Conservation (phyloP, 768 basidiomycete genomes). For the Suillus tomentosus region DNA sequence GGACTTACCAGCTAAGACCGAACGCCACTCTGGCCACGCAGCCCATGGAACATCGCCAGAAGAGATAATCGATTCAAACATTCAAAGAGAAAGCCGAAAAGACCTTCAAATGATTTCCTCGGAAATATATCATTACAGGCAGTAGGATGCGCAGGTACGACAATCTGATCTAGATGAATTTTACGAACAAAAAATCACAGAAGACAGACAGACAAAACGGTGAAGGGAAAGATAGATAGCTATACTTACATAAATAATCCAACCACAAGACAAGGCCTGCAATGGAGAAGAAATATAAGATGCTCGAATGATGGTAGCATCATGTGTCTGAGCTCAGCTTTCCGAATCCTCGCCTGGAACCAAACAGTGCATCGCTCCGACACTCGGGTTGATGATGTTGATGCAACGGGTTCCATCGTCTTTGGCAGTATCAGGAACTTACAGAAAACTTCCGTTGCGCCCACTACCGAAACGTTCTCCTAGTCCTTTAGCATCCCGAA, state of each 20-base stretch:
- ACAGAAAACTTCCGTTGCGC: conserved; percentile 66
- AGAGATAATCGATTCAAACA: not conserved
- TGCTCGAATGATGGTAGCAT: not conserved
- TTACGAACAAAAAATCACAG: not conserved
- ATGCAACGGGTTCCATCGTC: not conserved
- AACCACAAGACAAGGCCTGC: not conserved
- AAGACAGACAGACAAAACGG: not conserved
- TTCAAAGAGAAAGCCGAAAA: not conserved
- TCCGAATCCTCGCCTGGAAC: conserved; percentile 42
- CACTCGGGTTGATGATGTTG: not conserved
- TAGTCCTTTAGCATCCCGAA: conserved; percentile 80
- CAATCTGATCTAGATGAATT: not conserved
- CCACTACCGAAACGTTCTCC: conserved; percentile 83
- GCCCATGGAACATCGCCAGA: not conserved
- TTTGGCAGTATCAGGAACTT: conserved; percentile 11
- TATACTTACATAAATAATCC: not conserved
- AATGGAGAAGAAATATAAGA: too few species aligned
- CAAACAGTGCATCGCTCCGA: conserved; percentile 54
- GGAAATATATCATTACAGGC: not conserved
- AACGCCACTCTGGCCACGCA: not conserved
- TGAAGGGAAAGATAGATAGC: not conserved
- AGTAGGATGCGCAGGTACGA: not conserved
- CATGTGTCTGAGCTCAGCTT: conserved; percentile 15
- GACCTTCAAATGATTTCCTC: not conserved
- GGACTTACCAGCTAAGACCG: not conserved